phyloP scores from a whole-genome alignment of 1,284 basidiomycete species.

The Ceratobasidium sp. region DNA sequence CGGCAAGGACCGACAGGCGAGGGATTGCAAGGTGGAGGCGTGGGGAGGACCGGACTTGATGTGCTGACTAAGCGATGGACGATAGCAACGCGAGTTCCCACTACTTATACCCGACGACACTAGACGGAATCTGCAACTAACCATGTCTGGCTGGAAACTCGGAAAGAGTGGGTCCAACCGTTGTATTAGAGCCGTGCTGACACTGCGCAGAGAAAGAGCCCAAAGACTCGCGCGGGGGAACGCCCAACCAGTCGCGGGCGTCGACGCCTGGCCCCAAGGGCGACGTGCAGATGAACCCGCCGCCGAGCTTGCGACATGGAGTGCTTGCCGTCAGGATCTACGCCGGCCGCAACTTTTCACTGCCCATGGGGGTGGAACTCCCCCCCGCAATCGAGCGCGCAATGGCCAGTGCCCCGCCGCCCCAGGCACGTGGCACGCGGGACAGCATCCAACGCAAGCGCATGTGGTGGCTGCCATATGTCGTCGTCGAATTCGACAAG shows the following conservation, averaged over 20 bases:
- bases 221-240: constrained; percentile 29
- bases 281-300: constrained; percentile 19
- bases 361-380: constrained; percentile 74
- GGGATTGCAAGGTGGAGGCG: too few relatives aligned
- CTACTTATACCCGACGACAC: background rate
- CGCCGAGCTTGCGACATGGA: constrained; percentile 67
- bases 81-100: background rate
- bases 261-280: constrained; percentile 53
- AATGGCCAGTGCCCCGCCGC: constrained; percentile 60
- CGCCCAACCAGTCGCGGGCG: constrained; percentile 59
- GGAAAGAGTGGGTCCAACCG: constrained; percentile 52
- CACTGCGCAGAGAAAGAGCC: constrained; percentile 36
- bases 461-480: constrained; percentile 96
- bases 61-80: constrained; percentile 11
- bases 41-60: background rate
- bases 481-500: constrained; percentile 99
- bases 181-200: background rate
- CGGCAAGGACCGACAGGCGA: too few relatives aligned
- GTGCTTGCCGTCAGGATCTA: constrained; percentile 88
- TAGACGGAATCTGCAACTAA: background rate
- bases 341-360: constrained; percentile 78
- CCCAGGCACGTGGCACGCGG: constrained; percentile 63
- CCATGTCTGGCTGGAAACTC: constrained; percentile 54
- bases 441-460: constrained; percentile 90
- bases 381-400: constrained; percentile 89